Percentiles rank a stretch among this genome's conserved stretches.
Conservation (phyloP, 148 eudicot genomes). For the Fagopyrum tataricum region DNA sequence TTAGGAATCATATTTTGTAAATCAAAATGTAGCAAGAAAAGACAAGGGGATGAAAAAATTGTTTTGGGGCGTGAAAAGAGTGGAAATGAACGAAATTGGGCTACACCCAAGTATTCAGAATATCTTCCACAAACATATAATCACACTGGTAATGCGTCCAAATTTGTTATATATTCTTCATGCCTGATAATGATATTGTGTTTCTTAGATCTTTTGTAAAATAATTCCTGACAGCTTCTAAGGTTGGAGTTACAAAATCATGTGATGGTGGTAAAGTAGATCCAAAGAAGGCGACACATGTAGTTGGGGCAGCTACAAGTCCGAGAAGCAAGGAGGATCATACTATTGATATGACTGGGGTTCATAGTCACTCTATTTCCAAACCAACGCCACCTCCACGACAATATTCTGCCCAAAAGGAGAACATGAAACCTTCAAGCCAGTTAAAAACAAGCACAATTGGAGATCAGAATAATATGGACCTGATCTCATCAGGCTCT, state of each 20-base stretch:
- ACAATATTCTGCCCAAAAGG: conserved; percentile 17
- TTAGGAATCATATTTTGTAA: not conserved
- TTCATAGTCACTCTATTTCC: conserved; percentile 33
- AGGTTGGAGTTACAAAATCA: not conserved
- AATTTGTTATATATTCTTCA: not conserved
- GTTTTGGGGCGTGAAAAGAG: not conserved
- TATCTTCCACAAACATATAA: conserved; percentile 2
- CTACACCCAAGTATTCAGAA: not conserved
- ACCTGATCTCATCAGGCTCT: conserved; percentile 26
- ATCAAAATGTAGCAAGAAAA: conserved; percentile 4
- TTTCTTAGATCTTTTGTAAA: not conserved
- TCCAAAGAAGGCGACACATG: not conserved
- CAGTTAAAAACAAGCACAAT: conserved; percentile 33
- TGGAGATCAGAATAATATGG: conserved; percentile 25
- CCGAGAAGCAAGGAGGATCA: conserved; percentile 22
- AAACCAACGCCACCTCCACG: conserved; percentile 36
- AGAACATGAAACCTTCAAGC: conserved; percentile 14
- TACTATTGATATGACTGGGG: conserved; percentile 27
- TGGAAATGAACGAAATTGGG: not conserved
- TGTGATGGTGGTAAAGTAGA: not conserved
- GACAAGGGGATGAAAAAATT: conserved; percentile 2
- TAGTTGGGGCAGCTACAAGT: not conserved
- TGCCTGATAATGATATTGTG: not conserved
- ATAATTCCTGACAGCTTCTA: not conserved
- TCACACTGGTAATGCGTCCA: not conserved